These are phyloP conservation scores for Hysterangium stoloniferum DNA, from an alignment of 768 basidiomycete species.

Conservation along the genomic window DNA sequence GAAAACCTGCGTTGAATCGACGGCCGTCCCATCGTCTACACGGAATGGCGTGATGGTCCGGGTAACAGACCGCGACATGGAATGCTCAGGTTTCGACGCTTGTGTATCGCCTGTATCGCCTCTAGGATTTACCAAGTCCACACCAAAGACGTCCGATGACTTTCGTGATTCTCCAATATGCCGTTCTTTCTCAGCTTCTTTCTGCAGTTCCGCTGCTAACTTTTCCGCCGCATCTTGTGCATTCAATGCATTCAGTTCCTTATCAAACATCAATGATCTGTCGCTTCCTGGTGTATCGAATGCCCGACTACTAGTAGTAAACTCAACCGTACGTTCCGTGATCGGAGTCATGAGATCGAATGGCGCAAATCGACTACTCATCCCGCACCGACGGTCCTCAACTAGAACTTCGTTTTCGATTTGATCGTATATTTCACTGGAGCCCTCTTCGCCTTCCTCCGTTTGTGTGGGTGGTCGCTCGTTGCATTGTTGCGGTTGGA, in stretches of 20 bases:
- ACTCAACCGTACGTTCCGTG: constrained; percentile 90
- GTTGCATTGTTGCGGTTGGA: background rate
- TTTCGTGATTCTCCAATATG: background rate
- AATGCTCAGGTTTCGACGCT: constrained; percentile 6
- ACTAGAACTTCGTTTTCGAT: constrained; percentile 19
- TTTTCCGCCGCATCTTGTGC: constrained; percentile 47
- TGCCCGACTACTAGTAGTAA: constrained; percentile 53
- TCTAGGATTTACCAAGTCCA: background rate
- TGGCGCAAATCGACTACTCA: constrained; percentile 69
- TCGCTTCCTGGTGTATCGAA: constrained; percentile 22
- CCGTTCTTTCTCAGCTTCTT: constrained; percentile 13
- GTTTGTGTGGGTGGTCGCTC: background rate
- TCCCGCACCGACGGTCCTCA: constrained; percentile 32
- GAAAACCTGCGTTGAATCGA: constrained; percentile 60
- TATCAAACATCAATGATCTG: constrained; percentile 18
- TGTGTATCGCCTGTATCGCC: constrained; percentile 11
- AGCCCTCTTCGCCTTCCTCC: constrained; percentile 7
- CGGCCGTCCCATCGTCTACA: background rate
- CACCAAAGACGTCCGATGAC: background rate
- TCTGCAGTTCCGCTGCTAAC: constrained; percentile 38
- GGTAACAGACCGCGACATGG: constrained; percentile 14
- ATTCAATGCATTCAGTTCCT: constrained; percentile 22
- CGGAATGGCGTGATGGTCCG: constrained; percentile 18
- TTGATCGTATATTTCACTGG: constrained; percentile 15
- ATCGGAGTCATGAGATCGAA: constrained; percentile 98